Evolutionary conservation across 2,329 filamentous ascomycete genomes (phyloP).

Genomic region (Zasmidium angulare): DNA sequence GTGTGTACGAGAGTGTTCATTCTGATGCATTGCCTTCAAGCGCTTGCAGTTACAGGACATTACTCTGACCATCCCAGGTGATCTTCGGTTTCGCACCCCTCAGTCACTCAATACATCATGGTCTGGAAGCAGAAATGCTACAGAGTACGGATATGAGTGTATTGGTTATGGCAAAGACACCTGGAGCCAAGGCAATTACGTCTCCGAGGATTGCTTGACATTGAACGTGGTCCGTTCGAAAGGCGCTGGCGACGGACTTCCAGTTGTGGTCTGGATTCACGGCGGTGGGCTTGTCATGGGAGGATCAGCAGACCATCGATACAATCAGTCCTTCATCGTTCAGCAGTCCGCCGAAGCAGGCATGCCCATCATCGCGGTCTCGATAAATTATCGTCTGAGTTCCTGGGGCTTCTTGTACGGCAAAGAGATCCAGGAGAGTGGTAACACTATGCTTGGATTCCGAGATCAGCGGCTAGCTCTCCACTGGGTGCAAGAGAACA

Average conservation of each 20-base stretch:
- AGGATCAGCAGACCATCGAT: conserved; percentile 24
- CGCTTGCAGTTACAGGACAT: no score
- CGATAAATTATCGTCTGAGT: conserved; percentile 64
- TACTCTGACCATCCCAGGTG: no score
- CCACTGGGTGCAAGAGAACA: conserved; percentile 42
- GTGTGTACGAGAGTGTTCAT: conserved; percentile 24
- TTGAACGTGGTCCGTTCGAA: conserved; percentile 25
- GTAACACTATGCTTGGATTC: conserved; percentile 49
- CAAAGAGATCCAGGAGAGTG: conserved; percentile 51
- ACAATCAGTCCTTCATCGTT: conserved; percentile 33
- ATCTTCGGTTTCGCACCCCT: conserved; percentile 55
- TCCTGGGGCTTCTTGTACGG: conserved; percentile 68
- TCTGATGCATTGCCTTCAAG: background rate
- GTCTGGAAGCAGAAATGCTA: conserved; percentile 44
- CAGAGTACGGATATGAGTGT: conserved; percentile 48
- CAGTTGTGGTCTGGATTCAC: conserved; percentile 27
- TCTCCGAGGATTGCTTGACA: conserved; percentile 28
- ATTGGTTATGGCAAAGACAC: conserved; percentile 49
- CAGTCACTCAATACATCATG: conserved; percentile 50
- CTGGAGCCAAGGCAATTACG: conserved; percentile 26
- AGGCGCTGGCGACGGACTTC: conserved; percentile 13
- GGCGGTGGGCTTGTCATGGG: conserved; percentile 29
- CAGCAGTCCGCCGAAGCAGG: conserved; percentile 25
- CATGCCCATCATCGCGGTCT: conserved; percentile 54
- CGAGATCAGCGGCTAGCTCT: conserved; percentile 36